Evolutionary conservation across 2,329 filamentous ascomycete genomes (phyloP), one percentile per base, ranked within the genome.

Genomic region (Penicillium sp.): DNA sequence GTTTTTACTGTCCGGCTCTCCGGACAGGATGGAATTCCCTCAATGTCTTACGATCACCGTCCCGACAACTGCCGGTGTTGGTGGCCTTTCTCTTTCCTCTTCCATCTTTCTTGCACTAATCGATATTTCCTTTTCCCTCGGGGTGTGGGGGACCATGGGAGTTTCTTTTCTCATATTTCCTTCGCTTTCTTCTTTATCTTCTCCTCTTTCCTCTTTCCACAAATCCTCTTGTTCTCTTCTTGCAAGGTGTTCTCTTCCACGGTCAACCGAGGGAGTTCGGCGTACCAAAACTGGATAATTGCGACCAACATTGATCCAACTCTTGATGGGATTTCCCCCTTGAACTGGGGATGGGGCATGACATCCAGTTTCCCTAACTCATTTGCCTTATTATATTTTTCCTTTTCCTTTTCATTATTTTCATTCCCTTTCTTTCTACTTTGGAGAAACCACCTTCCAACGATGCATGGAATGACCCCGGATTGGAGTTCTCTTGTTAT

Each of bases 391-490:
- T 45, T 30, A 33, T 27, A 46, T 49, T 24, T 46, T 33, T 46
- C 10, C 36, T 20, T 43, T 39, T 52, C 34, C 43, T 39, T 34
- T 51, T 45, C 48, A 36, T 46, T 36, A 6, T 10, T 10, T 36
- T 13, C 8, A 36, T 46, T 12, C 36, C 15, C 39, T 33, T 52
- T 39, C 46, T 43, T 34, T 51, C 43, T 48, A 32, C 37, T 45
- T 36, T 55, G 47, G 43, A 23, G 18, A 34, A 44, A 46, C 34
- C 54, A 52, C 51, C 54, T 59, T 61, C 37, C 39, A 47, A 54
- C 44, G 55, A 56, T 59, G 58, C 58, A 61, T 62, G 54, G 55
- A 54, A 56, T 49, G 54, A 52, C 52, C 46, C 51, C 46, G 57
- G 42, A 39, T 41, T 56, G 60, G 56, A 56, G 55, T 61, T 55